Evolutionary conservation across 1,284 basidiomycete genomes (phyloP), one percentile per base, ranked within the genome.

Genomic region (Boletus mariae): DNA sequence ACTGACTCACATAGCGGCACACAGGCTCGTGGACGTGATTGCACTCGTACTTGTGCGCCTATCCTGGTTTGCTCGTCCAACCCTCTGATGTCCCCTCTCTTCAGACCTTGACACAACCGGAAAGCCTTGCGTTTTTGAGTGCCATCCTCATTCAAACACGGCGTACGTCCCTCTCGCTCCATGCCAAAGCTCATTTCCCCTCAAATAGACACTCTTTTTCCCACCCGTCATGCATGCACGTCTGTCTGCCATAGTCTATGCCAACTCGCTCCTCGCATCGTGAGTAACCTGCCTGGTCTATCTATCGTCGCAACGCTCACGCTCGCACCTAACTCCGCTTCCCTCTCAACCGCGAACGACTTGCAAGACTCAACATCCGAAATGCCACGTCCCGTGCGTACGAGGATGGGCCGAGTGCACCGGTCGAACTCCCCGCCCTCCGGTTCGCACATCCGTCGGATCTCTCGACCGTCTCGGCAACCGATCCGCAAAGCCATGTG

Each of bases 201-300:
- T 9, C 29, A 20, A 15, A 5, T 17, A 17, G 10, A 17, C 29
- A 12, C 3, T 12, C 5, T 7, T 29, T 32, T 23, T 13, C 7
- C 34, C 15, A 41, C 45, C 5, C 15, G 7, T 5, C 17, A 1
- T 12, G 20, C 28, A 8, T 29, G 29, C 17, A 41, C 37, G 28
- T 2, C 12, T 29, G 20, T 17, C 35, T 17, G 32, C 20, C 2
- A 12, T 31, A 64, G 65, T 66, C 11, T 66, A 66, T 8, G 63
- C 65, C 47, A 66, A 66, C 46, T 67, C 65, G 17, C 61, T 66
- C 34, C 61, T 66, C 28, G 56, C 63, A 40, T 66, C 65, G 65
- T 68, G 29, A 46, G 64, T 57, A 10, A 42, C n/a, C 26, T 10
- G 7, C 29, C 25, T 20, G 5, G 6, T 12, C n/a, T 26, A 15